These are phyloP conservation scores for Epipyxis sp. DNA, from an alignment of 108 stramenopile species.

Conservation along the genomic window DNA sequence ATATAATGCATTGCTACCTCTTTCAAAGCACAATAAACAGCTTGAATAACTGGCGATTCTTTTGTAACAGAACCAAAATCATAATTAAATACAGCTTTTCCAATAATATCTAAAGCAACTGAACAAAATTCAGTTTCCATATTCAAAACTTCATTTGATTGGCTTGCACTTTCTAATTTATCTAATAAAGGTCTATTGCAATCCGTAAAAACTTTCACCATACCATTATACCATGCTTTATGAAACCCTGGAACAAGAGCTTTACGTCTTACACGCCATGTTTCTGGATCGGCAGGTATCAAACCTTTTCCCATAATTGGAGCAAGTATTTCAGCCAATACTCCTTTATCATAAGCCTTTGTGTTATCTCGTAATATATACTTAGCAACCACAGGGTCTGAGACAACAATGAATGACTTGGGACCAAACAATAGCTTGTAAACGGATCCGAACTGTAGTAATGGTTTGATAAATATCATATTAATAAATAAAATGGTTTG, in stretches of 20 bases:
- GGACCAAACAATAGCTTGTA: conserved; percentile 96
- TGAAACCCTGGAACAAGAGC: conserved; percentile 94
- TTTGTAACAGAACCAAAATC: conserved; percentile 82
- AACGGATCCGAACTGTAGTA: conserved; percentile 64
- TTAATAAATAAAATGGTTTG: too few relatives aligned
- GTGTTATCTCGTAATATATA: conserved; percentile 81
- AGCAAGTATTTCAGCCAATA: conserved; percentile 52
- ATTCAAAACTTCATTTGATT: conserved; percentile 62
- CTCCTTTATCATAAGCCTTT: conserved; percentile 68
- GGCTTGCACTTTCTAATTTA: conserved; percentile 61
- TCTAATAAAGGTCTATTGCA: conserved; percentile 76
- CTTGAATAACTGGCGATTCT: conserved; percentile 79
- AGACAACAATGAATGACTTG: conserved; percentile 87
- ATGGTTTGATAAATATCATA: background rate
- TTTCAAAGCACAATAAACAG: conserved; percentile 82
- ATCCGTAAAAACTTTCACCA: conserved; percentile 82
- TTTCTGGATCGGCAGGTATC: conserved; percentile 86
- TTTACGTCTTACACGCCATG: conserved; percentile 80
- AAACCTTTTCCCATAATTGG: conserved; percentile 79
- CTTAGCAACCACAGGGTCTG: conserved; percentile 79
- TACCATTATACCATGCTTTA: conserved; percentile 86
- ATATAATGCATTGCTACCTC: too few relatives aligned
- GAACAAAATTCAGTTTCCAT: conserved; percentile 84
- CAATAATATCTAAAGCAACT: conserved; percentile 89
- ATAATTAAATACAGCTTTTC: conserved; percentile 84